Base-by-base conservation (phyloP, 1,139 yeast genomes). In the Candida sanyaensis region DNA sequence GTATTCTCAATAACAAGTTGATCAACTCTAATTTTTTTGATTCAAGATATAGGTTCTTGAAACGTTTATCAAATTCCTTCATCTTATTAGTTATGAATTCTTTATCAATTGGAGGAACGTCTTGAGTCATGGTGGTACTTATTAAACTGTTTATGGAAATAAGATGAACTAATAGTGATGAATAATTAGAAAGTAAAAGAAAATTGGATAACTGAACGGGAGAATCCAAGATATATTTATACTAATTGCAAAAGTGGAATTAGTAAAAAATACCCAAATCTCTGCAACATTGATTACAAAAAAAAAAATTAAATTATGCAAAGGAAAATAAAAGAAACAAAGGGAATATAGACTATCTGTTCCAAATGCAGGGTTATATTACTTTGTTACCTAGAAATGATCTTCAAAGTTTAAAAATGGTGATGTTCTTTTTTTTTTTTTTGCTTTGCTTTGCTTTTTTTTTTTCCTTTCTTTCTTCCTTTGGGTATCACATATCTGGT, bases 21-120 rank as follows among this genome's bases (percentile, higher is more conserved):
- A 39, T 39, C 32, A 39, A 29, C 13, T 39, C 41, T 29, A 39
- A 29, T 11, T 39, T 39, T 5, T 39, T 39, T 5, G 34, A 28
- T 17, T 39, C 41, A 4, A 39, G n/a, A n/a, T 39, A 39, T 39
- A 39, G 23, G 12, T 29, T 39, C 41, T 39, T 39, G 24, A 39
- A 39, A 3, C 41, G 33, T 39, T 39, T 39, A 10, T 39, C 41
- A 39, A 39, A 39, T 23, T 39, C 41, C 23, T 39, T 39, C 41
- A 39, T 28, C 32, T 39, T 39, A 3, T 5, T 6, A 21, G 41
- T 34, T 21, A 39, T 39, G n/a, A 28, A 13, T 12, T 27, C 32
- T 39, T 17, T 12, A 29, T 39, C 33, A n/a, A 21, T 9, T 13
- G 34, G 11, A 8, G 41, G 41, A 21, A 21, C 11, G 21, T 37